Evolutionary conservation across 1,284 basidiomycete genomes (phyloP), one percentile per base, ranked within the genome.

Genomic region (Cutaneotrichosporon cyanovorans): DNA sequence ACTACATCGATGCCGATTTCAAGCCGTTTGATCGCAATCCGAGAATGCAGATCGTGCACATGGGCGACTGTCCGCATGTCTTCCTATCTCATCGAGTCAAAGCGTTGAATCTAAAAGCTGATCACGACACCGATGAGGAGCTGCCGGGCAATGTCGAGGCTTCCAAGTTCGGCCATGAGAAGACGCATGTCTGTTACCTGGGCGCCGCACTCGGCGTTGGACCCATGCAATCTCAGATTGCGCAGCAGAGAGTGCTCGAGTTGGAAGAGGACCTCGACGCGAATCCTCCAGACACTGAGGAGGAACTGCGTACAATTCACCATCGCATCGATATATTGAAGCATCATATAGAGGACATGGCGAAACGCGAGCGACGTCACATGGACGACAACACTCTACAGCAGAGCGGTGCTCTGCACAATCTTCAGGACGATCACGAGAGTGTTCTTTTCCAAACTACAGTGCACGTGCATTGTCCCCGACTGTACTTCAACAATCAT

Each of bases 391-490:
- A 63, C 31, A 66, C 66, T 5, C 48, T 63, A 11, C 42, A 57
- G n/a, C 22, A 45, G 5, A 30, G 31, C 19, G 36, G 25, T 7
- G 25, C 25, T 12, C 25, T 28, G 25, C 25, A 28, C 12, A 31
- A 37, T 21, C 35, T 10, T 36, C 28, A 41, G 21, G 36, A 46
- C 31, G 36, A 25, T 2, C 37, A 43, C 14, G 41, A 37, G 6
- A 46, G 47, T 12, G 21, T 43, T 2, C 37, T 48, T 2, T 68
- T 95, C 68, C 83, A 87, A 65, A 87, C 93, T 59, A 89, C 92
- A 18, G 87, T 90, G 63, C 85, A 95, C 61, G 77, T 92, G 10
- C 90, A 96, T 72, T 85, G 81, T 53, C 91, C 90, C 0, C 84
- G 83, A 42, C 77, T 95, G 37, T 83, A 83, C 62, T 77, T 91